Evolutionary conservation across 1,284 basidiomycete genomes (phyloP).

Genomic region (Papiliotrema flavescens): DNA sequence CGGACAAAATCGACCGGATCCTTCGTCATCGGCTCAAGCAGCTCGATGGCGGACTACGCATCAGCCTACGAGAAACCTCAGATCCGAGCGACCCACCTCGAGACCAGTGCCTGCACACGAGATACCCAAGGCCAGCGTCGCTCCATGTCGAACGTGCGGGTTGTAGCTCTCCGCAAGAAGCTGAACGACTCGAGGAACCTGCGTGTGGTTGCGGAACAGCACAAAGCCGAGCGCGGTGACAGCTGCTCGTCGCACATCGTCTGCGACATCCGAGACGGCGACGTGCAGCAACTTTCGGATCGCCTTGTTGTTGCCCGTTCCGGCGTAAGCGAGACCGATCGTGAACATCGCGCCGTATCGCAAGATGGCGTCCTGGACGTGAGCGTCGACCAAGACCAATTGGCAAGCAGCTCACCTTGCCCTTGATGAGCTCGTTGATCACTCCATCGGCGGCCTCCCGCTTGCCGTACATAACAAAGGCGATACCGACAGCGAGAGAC

Average conservation of each 20-base stretch:
- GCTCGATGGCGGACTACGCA: slow-evolving; percentile 76
- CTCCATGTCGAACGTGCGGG: slow-evolving; percentile 94
- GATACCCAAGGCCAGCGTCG: slow-evolving; percentile 88
- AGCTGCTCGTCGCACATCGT: slow-evolving; percentile 90
- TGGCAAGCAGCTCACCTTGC: slow-evolving; percentile 62
- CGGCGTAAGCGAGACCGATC: slow-evolving; percentile 88
- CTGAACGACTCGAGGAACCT: slow-evolving; percentile 92
- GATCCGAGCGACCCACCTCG: slow-evolving; percentile 54
- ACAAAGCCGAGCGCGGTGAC: slow-evolving; percentile 92
- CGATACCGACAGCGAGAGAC: slow-evolving; percentile 83
- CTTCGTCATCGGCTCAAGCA: slow-evolving; percentile 93
- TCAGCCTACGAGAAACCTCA: background rate
- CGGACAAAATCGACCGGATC: slow-evolving; percentile 96
- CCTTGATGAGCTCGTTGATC: slow-evolving; percentile 68
- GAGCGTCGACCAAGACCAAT: background rate
- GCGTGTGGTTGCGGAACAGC: slow-evolving; percentile 88
- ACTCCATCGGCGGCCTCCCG: slow-evolving; percentile 83
- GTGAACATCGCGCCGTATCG: slow-evolving; percentile 96
- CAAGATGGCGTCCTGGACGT: slow-evolving; percentile 77
- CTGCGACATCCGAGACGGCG: slow-evolving; percentile 93
- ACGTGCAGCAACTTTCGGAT: slow-evolving; percentile 86
- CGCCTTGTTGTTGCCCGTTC: slow-evolving; percentile 87
- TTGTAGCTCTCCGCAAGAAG: slow-evolving; percentile 95
- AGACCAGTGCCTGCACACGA: slow-evolving; percentile 96
- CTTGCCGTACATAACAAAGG: slow-evolving; percentile 83